Base-by-base conservation (phyloP, 2,329 filamentous ascomycete genomes). In the Penicillium hordei region DNA sequence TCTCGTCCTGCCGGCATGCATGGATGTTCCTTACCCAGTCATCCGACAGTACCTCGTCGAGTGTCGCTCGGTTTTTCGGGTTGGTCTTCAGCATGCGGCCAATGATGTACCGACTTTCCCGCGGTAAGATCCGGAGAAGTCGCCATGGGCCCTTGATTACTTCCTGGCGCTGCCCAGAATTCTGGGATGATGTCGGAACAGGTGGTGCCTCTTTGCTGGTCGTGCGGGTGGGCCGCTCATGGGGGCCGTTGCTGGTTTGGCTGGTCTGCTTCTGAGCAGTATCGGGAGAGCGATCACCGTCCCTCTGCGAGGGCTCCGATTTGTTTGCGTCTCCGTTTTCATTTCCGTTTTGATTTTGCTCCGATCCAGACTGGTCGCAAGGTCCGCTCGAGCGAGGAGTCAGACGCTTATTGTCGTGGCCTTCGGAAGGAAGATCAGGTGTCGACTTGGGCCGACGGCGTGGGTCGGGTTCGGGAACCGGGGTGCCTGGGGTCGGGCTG, bases 131-230 rank as follows among this genome's bases (percentile, higher is more conserved):
- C 42, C 94, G 86, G 31, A 99, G 79, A 43, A 99, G 84, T 46
- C 94, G 85, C 89, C 93, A 96, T 2, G 94, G 94, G 0, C 94
- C 94, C 69, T 92, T 91, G 66, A 99, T 95, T 0, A 91, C 85
- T 71, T 93, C 89, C 68, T 86, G 89, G 17, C 73, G 70, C 53
- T 74, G 75, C 19, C 66, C 68, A 33, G 68, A 64, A 27, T 60
- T 49, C 45, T 65, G 66, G 5, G 72, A 60, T 12, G 63, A 64
- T 51, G 39, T 15, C 1, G 68, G 72, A 31, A 75, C 68, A 10
- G 73, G 73, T 17, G 73, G 73, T 25, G 73, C 73, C 51, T 75
- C 72, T 54, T 76, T 76, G 67, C 73, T 75, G 31, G 73, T 76
- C 2, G 73, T 76, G 31, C 71, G 68, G 1, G 66, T 68, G 13